phyloP scores from a whole-genome alignment of 768 basidiomycete species.

The Mycena alexandri region DNA sequence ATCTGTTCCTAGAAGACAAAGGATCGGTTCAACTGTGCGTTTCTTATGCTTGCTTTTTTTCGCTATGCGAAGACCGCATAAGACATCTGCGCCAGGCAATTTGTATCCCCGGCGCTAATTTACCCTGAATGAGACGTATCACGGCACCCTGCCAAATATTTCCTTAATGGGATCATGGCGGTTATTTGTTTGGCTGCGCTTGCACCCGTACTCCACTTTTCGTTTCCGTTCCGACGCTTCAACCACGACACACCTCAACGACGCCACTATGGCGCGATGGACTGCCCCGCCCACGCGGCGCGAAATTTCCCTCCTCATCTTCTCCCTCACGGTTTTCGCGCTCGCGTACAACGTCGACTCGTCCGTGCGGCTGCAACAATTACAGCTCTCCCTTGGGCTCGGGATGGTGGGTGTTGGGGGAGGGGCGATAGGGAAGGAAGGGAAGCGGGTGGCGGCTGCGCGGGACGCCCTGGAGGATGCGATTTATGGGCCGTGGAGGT shows the following conservation, averaged over 20 bases:
- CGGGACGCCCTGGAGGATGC: slow-evolving; percentile 69
- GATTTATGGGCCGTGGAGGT: slow-evolving; percentile 79
- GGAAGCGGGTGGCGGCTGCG: slow-evolving; percentile 63
- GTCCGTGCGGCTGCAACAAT: slow-evolving; percentile 66
- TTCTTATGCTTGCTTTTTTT: no score
- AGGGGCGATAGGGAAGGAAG: slow-evolving; percentile 57
- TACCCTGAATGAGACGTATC: no score
- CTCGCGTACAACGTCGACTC: slow-evolving; percentile 82
- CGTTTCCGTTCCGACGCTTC: neutral
- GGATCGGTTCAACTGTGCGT: no score
- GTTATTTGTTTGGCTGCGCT: slow-evolving; percentile 20
- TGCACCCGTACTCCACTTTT: slow-evolving; percentile 10
- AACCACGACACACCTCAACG: no score
- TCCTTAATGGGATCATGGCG: slow-evolving; percentile 4
- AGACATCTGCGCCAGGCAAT: no score
- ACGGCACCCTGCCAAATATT: slow-evolving; percentile 12
- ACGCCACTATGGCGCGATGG: slow-evolving; percentile 64
- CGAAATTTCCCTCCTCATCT: slow-evolving; percentile 77
- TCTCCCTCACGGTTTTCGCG: slow-evolving; percentile 74
- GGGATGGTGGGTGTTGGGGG: slow-evolving; percentile 55
- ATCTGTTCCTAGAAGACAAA: no score
- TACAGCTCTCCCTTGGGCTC: slow-evolving; percentile 57
- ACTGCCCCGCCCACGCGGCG: slow-evolving; percentile 76
- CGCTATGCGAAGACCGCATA: no score
- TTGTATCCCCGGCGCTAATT: no score